Evolutionary conservation across 2,329 filamentous ascomycete genomes (phyloP), one percentile per base, ranked within the genome.

Genomic region (Drechmeria coniospora): DNA sequence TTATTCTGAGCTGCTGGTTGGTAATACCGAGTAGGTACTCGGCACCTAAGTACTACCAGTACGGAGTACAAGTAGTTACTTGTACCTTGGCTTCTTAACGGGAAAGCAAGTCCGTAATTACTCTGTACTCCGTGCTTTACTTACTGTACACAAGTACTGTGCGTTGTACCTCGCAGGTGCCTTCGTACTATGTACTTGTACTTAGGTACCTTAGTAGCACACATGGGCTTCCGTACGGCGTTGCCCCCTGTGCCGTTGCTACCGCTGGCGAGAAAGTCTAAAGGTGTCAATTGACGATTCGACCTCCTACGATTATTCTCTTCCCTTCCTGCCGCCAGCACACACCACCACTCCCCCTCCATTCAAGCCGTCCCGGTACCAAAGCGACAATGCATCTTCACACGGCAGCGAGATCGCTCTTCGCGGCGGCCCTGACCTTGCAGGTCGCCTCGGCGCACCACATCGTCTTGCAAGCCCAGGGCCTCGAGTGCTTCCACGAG

Each of bases 401-500:
- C 32, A 37, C 36, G 29, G 52, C 61, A 32, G 58, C 59, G 50
- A 56, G 50, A 50, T 45, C 55, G 27, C 38, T 60, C 37, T 43
- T 61, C 41, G 53, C 50, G 31, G 55, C 53, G 29, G 47, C 54
- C 36, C 41, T 54, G 31, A 44, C 47, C 45, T 50, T 58, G 42
- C 63, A 74, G 44, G 68, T 72, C 43, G 65, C 75, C 40, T 66
- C 70, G 40, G 83, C 82, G 44, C 90, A 98, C 71, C 95, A 92
- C 65, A 95, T 98, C 57, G 82, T 90, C 54, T 75, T 98, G 47
- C 78, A 78, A 37, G 79, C 86, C 43, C 84, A 98, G 59, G 81
- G 83, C 49, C 74, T 84, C 58, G 90, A 98, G 64, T 98, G 90
- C 65, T 98, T 95, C 68, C 81, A 93, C 65, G 90, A 98, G 63